Base-by-base conservation (phyloP, 352 stramenopile species). In the Pseudoperonospora humuli region DNA sequence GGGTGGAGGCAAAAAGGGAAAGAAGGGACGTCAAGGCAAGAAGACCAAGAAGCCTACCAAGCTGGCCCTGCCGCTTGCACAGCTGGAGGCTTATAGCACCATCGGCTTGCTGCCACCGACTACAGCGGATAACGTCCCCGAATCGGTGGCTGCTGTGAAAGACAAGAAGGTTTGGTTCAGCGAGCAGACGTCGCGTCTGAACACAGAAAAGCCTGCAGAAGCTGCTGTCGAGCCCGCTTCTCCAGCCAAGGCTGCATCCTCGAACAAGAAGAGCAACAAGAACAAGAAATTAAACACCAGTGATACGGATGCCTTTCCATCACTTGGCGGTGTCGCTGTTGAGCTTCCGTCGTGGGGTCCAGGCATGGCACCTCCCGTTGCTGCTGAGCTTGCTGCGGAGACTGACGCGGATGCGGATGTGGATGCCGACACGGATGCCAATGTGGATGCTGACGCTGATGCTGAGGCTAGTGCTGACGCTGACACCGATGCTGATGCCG, bases 101-200 rank as follows among this genome's bases (percentile, higher is more conserved):
- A 60, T 98, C 15, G 83, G 75, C 21, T 63, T 98, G 39, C 68
- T 84, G 50, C 93, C 93, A 26, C 93, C 95, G 7, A 81, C 86
- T 32, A 86, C 74, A 38, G 69, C 95, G 14, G 73, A 78, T 24
- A 73, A 74, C 17, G 73, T 98, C 8, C 61, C 72, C 32, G 70
- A 74, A n/a, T 93, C 87, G 19, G 79, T 98, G 56, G 71, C 87
- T 41, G 93, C 87, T 44, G 85, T 98, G 19, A 95, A 96, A 62
- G 86, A 83, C n/a, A 98, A 97, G 84, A 98, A 98, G 70, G 56
- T 78, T 19, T 93, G 74, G 78, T 93, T 87, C 50, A 64, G 64
- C 21, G 67, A 67, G 50, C 77, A 93, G 64, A 86, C 71, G 23
- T 53, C 66, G 29, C 73, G 65, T 21, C 49, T 61, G 6, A 72